phyloP scores from a whole-genome alignment of 495 filamentous ascomycete genomes.

The Penicillium pancosmium region DNA sequence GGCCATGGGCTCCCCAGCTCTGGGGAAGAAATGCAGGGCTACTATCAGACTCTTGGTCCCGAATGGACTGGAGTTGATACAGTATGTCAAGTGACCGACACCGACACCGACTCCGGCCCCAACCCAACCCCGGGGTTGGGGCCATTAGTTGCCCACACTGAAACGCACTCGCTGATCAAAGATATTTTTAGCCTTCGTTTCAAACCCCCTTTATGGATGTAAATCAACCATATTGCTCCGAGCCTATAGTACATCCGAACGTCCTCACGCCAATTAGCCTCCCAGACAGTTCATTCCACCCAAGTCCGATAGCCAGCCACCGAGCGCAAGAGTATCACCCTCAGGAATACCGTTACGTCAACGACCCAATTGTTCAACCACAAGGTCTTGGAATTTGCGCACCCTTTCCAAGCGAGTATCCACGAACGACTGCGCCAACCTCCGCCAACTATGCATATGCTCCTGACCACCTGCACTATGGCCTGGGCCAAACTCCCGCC shows the following conservation, averaged over 20 bases:
- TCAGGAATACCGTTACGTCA: conserved; percentile 40
- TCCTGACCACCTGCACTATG: conserved; percentile 25
- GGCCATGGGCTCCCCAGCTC: conserved; percentile 32
- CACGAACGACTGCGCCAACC: conserved; percentile 27
- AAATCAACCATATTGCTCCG: conserved; percentile 37
- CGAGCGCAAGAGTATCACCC: conserved; percentile 36
- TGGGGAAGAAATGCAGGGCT: conserved; percentile 34
- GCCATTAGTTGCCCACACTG: not conserved
- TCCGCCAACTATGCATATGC: conserved; percentile 28
- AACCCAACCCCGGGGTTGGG: not conserved
- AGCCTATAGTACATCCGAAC: conserved; percentile 30
- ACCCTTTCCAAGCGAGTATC: conserved; percentile 39
- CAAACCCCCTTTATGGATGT: conserved; percentile 35
- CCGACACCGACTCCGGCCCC: not conserved
- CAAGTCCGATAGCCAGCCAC: conserved; percentile 44
- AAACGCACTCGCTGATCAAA: conserved; percentile 10
- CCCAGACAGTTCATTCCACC: conserved; percentile 39
- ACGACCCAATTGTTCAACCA: conserved; percentile 26
- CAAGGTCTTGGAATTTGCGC: conserved; percentile 46
- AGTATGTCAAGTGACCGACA: conserved; percentile 30
- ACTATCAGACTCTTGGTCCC: conserved; percentile 31
- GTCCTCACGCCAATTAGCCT: conserved; percentile 47
- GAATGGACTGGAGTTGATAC: conserved; percentile 38
- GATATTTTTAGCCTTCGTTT: conserved; percentile 19
- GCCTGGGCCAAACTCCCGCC: conserved; percentile 23